phyloP scores from a whole-genome alignment of 73 alveolate genomes.

The Uronychia binucleata region DNA sequence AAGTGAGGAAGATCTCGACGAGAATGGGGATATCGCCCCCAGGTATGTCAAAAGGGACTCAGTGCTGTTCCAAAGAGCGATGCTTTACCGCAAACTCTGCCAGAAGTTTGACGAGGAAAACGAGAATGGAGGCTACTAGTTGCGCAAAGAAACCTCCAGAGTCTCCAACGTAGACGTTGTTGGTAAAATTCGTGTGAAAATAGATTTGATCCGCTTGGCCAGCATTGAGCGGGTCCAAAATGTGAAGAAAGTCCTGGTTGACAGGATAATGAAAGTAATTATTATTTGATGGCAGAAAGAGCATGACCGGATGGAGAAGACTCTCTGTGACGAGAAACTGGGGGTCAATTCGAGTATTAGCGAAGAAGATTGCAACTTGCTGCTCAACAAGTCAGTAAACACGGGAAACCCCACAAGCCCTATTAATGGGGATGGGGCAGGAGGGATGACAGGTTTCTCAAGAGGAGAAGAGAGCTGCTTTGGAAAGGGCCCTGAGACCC shows the following conservation, averaged over 20 bases:
- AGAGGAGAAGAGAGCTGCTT: too few relatives aligned
- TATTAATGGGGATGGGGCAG: neutral
- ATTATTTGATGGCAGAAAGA: neutral
- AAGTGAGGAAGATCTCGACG: conserved; percentile 24
- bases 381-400: conserved; percentile 1
- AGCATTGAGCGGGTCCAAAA: conserved; percentile 33
- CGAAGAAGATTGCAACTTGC: conserved; percentile 5
- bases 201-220: conserved; percentile 7
- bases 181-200: conserved; percentile 18
- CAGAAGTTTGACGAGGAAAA: conserved; percentile 24
- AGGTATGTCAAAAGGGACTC: conserved; percentile 36
- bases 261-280: neutral
- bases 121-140: conserved; percentile 5
- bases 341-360: conserved; percentile 12
- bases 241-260: neutral
- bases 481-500: neutral
- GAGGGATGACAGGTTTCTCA: neutral
- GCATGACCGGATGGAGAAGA: neutral
- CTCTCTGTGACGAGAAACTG: neutral
- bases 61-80: conserved; percentile 36
- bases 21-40: conserved; percentile 9
- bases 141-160: conserved; percentile 20
- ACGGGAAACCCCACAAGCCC: neutral
- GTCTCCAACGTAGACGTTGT: neutral
- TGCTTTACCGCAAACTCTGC: conserved; percentile 22